Evolutionary conservation across 768 basidiomycete genomes (phyloP), one percentile per base, ranked within the genome.

Genomic region (Clavulina sp.): DNA sequence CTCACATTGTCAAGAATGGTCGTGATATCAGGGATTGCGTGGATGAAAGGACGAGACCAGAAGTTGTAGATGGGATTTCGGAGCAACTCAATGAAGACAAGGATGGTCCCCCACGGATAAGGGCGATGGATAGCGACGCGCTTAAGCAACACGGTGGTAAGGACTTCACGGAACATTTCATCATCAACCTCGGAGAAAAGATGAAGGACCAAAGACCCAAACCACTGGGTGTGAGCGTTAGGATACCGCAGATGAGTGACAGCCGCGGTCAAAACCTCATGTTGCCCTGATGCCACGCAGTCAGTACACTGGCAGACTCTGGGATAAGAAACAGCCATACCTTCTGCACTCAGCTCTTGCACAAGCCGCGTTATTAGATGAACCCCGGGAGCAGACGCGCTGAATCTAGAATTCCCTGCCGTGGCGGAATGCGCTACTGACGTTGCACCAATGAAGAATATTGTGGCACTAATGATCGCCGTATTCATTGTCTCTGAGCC

Each of bases 191-290:
- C 84, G 48, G 71, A 60, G 69, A 96, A 97, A 41, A 93, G 75
- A 63, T 89, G 77, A 49, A 97, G 75, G 50, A 96, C 70, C 57
- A 96, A 73, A 41, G 81, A 84, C 63, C 83, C 86, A 73, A 93
- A 97, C 89, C 92, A 99, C 65, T 88, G 84, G 48, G 93, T 99
- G 72, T 99, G 95, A 6, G 92, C 86, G 61, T 92, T 95, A 30
- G 95, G 93, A 73, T 93, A 97, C 60, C 95, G 86, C 57, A 99
- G 71, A 63, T 97, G 93, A 59, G 91, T 76, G 41, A 88, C 84
- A 64, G 93, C 81, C n/a, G 92, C 80, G 59, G 80, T 87, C 58
- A 97, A 69, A 57, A 97, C 73, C 65, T 89, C 84, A 68, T 97
- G 88, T 78, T 95, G 91, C 57, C 91, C 93, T 96, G 58, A 1